These are phyloP conservation scores for Penicillium sp. DNA, from an alignment of 2,329 filamentous ascomycete genomes.

Conservation along the genomic window DNA sequence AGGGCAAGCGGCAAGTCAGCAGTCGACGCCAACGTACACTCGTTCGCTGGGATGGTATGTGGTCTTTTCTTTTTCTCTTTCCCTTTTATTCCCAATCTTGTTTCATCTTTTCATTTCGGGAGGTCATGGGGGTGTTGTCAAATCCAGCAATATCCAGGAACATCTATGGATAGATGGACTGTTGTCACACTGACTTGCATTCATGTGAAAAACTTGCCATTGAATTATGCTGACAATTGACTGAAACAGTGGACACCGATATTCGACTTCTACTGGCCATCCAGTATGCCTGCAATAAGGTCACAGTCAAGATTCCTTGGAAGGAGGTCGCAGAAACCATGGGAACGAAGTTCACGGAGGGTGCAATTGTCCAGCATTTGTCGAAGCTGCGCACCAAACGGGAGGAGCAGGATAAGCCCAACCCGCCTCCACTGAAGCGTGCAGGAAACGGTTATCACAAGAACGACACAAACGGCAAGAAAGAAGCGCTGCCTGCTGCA, in stretches of 20 bases:
- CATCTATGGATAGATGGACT: neutral
- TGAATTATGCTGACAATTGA: conserved; percentile 14
- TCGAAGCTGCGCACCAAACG: conserved; percentile 45
- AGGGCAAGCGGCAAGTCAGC: neutral
- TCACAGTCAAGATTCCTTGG: conserved; percentile 46
- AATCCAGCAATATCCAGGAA: neutral
- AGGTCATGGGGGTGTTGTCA: neutral
- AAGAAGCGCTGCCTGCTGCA: neutral
- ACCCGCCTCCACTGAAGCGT: conserved; percentile 45
- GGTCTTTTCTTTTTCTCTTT: neutral
- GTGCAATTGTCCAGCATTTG: conserved; percentile 50
- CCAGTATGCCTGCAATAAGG: conserved; percentile 42
- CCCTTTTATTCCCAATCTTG: neutral
- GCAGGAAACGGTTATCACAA: conserved; percentile 2
- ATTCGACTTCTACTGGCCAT: conserved; percentile 45
- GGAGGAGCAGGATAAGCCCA: conserved; percentile 30
- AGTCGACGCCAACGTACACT: conserved; percentile 33
- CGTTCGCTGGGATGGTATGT: conserved; percentile 47
- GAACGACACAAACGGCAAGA: neutral
- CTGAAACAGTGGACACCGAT: conserved; percentile 42
- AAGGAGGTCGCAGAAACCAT: conserved; percentile 40
- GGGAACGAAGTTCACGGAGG: conserved; percentile 43
- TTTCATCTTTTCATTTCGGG: neutral
- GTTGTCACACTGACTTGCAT: neutral
- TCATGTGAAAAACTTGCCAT: neutral